Evolutionary conservation across 2,329 filamentous ascomycete genomes (phyloP), one percentile per base, ranked within the genome.

Genomic region (Gaeumannomyces tritici): DNA sequence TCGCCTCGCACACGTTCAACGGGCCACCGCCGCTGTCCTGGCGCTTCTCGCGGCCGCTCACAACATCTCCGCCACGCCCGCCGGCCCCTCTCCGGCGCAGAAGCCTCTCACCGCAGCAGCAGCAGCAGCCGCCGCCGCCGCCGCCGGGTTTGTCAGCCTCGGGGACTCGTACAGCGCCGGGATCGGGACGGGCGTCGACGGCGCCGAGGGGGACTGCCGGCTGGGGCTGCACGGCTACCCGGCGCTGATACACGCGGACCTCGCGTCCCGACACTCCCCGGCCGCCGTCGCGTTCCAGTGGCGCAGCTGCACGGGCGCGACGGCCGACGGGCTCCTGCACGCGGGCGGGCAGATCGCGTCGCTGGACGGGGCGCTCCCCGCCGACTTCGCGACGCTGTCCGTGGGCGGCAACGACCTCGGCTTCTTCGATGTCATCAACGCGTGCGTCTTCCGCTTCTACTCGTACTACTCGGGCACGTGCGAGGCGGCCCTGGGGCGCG

Each of bases 381-480:
- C 70, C 27, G 75, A 78, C 66, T 79, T 80, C 64, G 77, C 77
- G 3, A 73, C 79, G 0, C 70, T 80, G 7, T 79, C 77, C n/a
- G 72, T 80, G 35, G 78, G 77, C 58, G 78, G 78, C 21, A 80
- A 80, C 68, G 79, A 80, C 65, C 72, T 80, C 11, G 78, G 77
- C 65, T 80, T 80, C 71, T 80, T 79, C 65, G 74, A 77, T 51
- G 76, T 80, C 26, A 78, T 80, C 69, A 80, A 80, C 66, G 77
- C 77, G 54, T 80, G 79, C 66, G 75, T 81, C 21, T 80, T 80
- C 65, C 74, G 77, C 35, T 80, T 80, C 67, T 80, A 80, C 67
- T 76, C 75, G 66, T 77, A 78, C 68, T 79, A 77, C 69, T 78
- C 75, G 21, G 77, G 77, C 6, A 77, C 77, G 1, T 81, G 78